phyloP scores from a whole-genome alignment of 768 basidiomycete species.

The Leucosporidium scottii region DNA sequence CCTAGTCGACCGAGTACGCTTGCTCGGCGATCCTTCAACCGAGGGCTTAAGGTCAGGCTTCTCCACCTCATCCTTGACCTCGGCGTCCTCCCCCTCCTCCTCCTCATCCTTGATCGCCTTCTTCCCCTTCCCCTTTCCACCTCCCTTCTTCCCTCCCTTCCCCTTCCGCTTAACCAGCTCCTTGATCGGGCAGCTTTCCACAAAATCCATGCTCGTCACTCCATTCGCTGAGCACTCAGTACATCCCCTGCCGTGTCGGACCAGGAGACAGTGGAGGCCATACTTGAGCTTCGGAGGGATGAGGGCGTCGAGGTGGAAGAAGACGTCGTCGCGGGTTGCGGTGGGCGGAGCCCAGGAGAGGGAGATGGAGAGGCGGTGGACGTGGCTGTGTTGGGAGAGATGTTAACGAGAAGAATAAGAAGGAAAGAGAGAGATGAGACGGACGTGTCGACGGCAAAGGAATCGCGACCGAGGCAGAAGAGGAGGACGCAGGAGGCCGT shows the following conservation, averaged over 20 bases:
- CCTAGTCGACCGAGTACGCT: too few species aligned
- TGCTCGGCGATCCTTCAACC: too few species aligned
- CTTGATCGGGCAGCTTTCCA: conserved; percentile 25
- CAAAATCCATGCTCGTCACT: conserved; percentile 22
- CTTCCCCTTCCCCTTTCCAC: background rate
- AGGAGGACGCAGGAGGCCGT: conserved; percentile 35
- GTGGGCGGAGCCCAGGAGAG: conserved; percentile 35
- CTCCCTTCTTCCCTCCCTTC: background rate
- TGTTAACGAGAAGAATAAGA: too few species aligned
- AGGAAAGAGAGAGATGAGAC: background rate
- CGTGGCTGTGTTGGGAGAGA: conserved; percentile 23
- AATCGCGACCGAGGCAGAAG: conserved; percentile 35
- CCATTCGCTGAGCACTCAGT: conserved; percentile 34
- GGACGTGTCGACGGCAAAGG: conserved; percentile 38
- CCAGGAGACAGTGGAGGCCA: conserved; percentile 34
- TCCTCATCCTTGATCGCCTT: background rate
- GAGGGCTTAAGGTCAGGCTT: too few species aligned
- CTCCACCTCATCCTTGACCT: too few species aligned
- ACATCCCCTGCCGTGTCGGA: conserved; percentile 35
- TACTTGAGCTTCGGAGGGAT: conserved; percentile 31
- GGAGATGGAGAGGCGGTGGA: conserved; percentile 32
- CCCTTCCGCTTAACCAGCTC: conserved; percentile 7
- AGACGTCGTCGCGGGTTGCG: conserved; percentile 15
- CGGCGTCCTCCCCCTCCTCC: background rate
- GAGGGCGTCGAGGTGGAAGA: conserved; percentile 26